Conservation (phyloP, 441 rosid species). For the Populus tomentosa region DNA sequence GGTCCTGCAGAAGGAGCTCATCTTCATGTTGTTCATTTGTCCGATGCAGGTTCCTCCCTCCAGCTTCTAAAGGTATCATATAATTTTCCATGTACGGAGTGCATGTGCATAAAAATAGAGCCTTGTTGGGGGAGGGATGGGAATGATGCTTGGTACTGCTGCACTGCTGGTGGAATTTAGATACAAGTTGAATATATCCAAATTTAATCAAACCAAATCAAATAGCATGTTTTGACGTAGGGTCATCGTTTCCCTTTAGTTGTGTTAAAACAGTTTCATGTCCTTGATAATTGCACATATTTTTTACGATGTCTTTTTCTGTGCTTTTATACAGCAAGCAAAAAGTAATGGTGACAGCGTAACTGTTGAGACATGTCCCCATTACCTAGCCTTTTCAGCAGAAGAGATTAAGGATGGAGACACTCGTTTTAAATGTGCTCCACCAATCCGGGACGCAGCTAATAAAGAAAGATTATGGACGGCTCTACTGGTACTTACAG, state of each 20-base stretch:
- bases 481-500: constrained; percentile 66
- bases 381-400: constrained; percentile 87
- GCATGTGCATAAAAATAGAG: background rate
- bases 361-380: constrained; percentile 93
- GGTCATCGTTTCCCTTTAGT: background rate
- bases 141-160: too few relatives aligned
- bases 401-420: constrained; percentile 92
- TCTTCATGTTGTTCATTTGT: constrained; percentile 88
- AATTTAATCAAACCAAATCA: background rate
- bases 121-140: background rate
- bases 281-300: background rate
- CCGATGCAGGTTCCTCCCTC: constrained; percentile 80
- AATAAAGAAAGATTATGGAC: constrained; percentile 83
- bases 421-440: constrained; percentile 93
- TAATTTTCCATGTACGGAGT: background rate
- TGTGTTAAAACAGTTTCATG: background rate
- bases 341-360: constrained; percentile 73
- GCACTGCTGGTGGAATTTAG: too few relatives aligned
- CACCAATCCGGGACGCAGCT: constrained; percentile 78
- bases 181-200: too few relatives aligned
- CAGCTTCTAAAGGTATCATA: constrained; percentile 65
- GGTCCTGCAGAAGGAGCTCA: constrained; percentile 91
- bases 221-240: background rate
- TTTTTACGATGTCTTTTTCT: background rate
- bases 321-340: constrained; percentile 53